Base-by-base conservation (phyloP, 2,329 filamentous ascomycete species). In the Alternaria novae-zelandiae region DNA sequence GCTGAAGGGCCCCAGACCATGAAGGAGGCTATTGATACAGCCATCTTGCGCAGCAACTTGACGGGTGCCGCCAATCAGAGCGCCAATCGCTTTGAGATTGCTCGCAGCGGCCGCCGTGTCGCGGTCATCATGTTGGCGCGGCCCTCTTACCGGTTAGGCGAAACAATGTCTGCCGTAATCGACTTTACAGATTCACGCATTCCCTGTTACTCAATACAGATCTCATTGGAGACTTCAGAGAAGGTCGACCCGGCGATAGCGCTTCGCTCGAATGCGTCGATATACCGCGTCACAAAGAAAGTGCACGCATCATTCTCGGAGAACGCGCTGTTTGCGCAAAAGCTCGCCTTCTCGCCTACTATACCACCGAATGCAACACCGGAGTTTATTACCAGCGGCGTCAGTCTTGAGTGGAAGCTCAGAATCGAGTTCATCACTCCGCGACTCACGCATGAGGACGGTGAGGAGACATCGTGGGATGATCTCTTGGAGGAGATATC, bases 1-100 rank as follows among this genome's bases (percentile, higher is more conserved):
- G 15, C 84, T 54, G 85, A 91, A 63, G 86, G 89, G 32, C 71
- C 86, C 1, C 81, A 86, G 4, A 89, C 88, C 3, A 91, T 87
- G 65, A 95, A 93, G 75, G 94, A 97, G 72, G 90, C 92, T 20
- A 97, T 99, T 72, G 93, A 97, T 75, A 86, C 97, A 64, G 92
- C 96, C 12, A 97, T 98, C 63, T 85, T 97, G 57, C 90, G 93
- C 65, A 82, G 78, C 74, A 79, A 79, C 70, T 82, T 90, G 69
- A 86, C 88, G 0, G 84, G 84, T 3, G 86, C 88, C 47, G 87
- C 88, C n/a, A 89, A 90, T 36, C 90, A 93, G 71, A 94, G 92
- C 75, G 88, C 91, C n/a, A 97, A 97, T 74, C 90, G 94, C 43
- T 99, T 98, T 78, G 94, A 97, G 76, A 98, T 99, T 77, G 91